phyloP scores from a whole-genome alignment of 345 rosid species.

The Anastatica hierochuntica region DNA sequence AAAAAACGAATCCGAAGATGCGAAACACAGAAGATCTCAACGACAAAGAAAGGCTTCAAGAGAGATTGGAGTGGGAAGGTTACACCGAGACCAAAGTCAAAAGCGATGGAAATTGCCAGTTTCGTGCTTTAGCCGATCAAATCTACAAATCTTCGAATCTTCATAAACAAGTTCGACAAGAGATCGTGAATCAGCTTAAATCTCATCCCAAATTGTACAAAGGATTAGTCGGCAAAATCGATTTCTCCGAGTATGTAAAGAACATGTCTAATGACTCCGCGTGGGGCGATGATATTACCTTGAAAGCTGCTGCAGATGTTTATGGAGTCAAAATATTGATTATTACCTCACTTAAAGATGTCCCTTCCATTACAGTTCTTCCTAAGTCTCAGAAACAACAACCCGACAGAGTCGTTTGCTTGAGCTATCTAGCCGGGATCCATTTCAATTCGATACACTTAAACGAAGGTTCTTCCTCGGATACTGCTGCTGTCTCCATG shows the following conservation, averaged over 20 bases:
- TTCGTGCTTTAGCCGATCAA: slow-evolving; percentile 10
- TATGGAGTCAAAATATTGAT: not conserved
- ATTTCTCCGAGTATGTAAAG: not conserved
- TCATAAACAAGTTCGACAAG: not conserved
- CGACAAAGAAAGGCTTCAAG: too few relatives aligned
- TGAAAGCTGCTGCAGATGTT: not conserved
- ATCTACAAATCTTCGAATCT: not conserved
- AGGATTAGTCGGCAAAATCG: not conserved
- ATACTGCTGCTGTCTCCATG: too few relatives aligned
- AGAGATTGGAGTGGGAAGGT: too few relatives aligned
- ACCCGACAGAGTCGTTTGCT: not conserved
- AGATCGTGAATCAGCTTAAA: not conserved
- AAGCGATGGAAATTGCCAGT: not conserved
- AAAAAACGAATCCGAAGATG: too few relatives aligned
- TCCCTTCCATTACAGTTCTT: not conserved
- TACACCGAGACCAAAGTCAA: too few relatives aligned
- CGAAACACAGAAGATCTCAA: too few relatives aligned
- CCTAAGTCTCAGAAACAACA: not conserved
- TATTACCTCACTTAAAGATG: not conserved
- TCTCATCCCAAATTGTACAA: not conserved
- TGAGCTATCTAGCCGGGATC: not conserved
- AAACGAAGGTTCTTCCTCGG: not conserved
- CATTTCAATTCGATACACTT: slow-evolving; percentile 4
- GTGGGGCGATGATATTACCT: too few relatives aligned
- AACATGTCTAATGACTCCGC: not conserved